A percentile compares a stretch with the other conserved stretches of the same genome.
Conservation (phyloP, 108 stramenopile genomes). For the Nitzschia palea region DNA sequence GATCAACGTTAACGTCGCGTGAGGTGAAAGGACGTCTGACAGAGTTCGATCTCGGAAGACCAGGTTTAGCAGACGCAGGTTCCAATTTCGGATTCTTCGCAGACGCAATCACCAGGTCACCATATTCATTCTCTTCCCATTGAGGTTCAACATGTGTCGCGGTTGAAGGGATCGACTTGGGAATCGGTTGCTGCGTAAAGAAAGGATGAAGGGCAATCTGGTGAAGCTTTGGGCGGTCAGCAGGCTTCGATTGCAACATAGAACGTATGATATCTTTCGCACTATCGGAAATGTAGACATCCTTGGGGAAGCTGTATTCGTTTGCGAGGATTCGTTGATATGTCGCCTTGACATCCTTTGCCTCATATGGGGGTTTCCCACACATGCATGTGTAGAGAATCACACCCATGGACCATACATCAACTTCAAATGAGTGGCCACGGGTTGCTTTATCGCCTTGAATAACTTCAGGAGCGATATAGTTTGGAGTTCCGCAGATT, state of each 20-base stretch:
- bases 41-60: constrained; percentile 13
- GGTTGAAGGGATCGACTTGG: constrained; percentile 59
- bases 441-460: constrained; percentile 82
- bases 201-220: constrained; percentile 80
- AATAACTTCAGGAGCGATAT: constrained; percentile 99
- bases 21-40: constrained; percentile 27
- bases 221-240: constrained; percentile 78
- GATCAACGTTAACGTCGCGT: constrained; percentile 34
- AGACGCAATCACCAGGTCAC: constrained; percentile 22
- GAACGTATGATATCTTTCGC: constrained; percentile 85
- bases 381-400: constrained; percentile 96
- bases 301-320: constrained; percentile 88
- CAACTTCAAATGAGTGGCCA: constrained; percentile 96
- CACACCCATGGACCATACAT: constrained; percentile 98
- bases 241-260: constrained; percentile 91
- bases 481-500: constrained; percentile 99
- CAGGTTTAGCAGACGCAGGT: constrained; percentile 13
- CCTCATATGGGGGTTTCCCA: constrained; percentile 97
- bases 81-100: background rate
- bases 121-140: constrained; percentile 62
- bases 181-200: constrained; percentile 65
- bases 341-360: constrained; percentile 97
- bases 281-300: constrained; percentile 68
- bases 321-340: constrained; percentile 96
- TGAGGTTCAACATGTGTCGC: constrained; percentile 56